These are phyloP conservation scores for Chalciporus sp. DNA, from an alignment of 1,284 basidiomycete genomes.

Conservation along the genomic window DNA sequence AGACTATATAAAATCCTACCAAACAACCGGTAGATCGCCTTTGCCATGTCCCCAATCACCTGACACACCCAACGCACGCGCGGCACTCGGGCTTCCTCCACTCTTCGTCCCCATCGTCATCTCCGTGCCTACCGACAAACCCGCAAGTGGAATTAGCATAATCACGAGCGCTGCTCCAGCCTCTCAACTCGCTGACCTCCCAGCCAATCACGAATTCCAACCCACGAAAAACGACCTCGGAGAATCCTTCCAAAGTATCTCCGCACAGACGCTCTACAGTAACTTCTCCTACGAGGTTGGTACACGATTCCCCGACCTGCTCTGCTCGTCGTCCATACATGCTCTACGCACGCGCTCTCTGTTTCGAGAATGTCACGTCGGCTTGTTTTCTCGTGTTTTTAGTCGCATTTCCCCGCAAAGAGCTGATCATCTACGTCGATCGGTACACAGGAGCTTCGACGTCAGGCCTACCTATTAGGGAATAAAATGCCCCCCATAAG, in stretches of 20 bases:
- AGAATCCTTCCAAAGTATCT: constrained; percentile 35
- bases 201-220: constrained; percentile 35
- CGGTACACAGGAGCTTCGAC: constrained; percentile 34
- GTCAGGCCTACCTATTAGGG: constrained; percentile 29
- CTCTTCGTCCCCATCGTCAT: constrained; percentile 39
- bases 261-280: constrained; percentile 34
- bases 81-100: constrained; percentile 38
- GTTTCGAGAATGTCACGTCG: neutral
- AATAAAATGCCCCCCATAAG: constrained; percentile 20
- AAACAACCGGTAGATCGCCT: constrained; percentile 35
- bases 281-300: constrained; percentile 43
- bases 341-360: neutral
- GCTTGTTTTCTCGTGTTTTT: neutral
- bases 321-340: neutral
- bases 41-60: constrained; percentile 39
- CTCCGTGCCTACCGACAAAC: constrained; percentile 8
- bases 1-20: constrained; percentile 42
- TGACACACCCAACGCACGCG: constrained; percentile 35
- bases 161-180: constrained; percentile 1
- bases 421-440: constrained; percentile 16
- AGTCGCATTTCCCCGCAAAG: neutral
- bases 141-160: neutral
- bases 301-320: constrained; percentile 1
- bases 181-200: constrained; percentile 21
- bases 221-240: constrained; percentile 15